Percentiles rank a stretch among this genome's conserved stretches.
Evolutionary conservation across 176 grass and related monocot species (phyloP).

Genomic region (Avena sativa): DNA sequence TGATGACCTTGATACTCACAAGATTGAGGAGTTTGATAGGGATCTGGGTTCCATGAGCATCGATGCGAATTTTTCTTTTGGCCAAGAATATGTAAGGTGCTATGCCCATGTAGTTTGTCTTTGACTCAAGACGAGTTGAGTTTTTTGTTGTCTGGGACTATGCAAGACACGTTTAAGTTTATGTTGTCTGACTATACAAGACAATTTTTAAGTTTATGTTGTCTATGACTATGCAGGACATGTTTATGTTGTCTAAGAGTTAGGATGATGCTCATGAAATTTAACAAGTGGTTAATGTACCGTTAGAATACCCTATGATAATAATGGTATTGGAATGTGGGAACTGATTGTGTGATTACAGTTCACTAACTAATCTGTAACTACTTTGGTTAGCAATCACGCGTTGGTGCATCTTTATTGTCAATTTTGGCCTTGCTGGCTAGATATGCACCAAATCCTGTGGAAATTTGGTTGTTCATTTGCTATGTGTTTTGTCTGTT

Average conservation of each 20-base stretch:
- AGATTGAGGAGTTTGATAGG: no score
- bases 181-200: no score
- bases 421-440: background rate
- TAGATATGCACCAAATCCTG: background rate
- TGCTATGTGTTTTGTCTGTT: background rate
- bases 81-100: no score
- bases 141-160: no score
- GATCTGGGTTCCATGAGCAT: no score
- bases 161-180: no score
- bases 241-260: background rate
- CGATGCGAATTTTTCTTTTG: no score
- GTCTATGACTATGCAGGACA: no score
- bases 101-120: background rate
- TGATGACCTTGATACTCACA: background rate
- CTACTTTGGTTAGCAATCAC: constrained; percentile 1
- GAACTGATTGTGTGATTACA: background rate
- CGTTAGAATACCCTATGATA: background rate
- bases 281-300: background rate
- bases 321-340: background rate
- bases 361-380: background rate
- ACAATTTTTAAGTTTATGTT: background rate
- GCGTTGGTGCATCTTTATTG: background rate
- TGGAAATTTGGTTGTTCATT: background rate
- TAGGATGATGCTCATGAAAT: background rate
- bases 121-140: background rate